Evolutionary conservation across 2,329 filamentous ascomycete genomes (phyloP).

Genomic region (Pestalotiopsis sp.): DNA sequence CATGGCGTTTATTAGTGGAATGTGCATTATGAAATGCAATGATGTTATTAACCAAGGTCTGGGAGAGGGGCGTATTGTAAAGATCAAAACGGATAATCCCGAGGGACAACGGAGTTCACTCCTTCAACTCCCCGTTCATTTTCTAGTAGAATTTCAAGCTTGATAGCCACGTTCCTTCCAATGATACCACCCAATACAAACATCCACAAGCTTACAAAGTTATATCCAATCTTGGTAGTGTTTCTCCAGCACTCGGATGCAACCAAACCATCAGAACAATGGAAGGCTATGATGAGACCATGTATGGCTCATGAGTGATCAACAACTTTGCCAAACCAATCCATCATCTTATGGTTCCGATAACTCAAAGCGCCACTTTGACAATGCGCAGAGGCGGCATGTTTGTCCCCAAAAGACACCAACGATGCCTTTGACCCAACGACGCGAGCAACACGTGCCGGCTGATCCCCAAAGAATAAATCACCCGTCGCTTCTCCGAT

Average conservation of each 20-base stretch:
- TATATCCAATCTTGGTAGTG: neutral
- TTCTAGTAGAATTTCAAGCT: neutral
- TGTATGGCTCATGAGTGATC: neutral
- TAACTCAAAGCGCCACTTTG: neutral
- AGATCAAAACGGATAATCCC: neutral
- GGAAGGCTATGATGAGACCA: neutral
- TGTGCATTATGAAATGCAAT: neutral
- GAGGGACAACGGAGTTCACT: conserved; percentile 3
- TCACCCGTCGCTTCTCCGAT: conserved; percentile 25
- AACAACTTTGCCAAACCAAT: neutral
- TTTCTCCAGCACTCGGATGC: neutral
- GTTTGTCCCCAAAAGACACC: neutral
- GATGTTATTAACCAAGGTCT: neutral
- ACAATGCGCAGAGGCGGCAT: neutral
- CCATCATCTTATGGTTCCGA: neutral
- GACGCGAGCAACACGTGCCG: neutral
- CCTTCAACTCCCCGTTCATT: neutral
- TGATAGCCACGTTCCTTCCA: conserved; percentile 9
- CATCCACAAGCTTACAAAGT: neutral
- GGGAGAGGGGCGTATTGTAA: neutral
- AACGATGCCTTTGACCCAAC: neutral
- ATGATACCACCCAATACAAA: conserved; percentile 3
- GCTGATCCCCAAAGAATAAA: conserved; percentile 19
- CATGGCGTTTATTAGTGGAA: neutral
- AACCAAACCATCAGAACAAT: neutral